A percentile compares a stretch with the other conserved stretches of the same genome.
Evolutionary conservation across 257 asterid genomes (phyloP).

Genomic region (Petrea volubilis): DNA sequence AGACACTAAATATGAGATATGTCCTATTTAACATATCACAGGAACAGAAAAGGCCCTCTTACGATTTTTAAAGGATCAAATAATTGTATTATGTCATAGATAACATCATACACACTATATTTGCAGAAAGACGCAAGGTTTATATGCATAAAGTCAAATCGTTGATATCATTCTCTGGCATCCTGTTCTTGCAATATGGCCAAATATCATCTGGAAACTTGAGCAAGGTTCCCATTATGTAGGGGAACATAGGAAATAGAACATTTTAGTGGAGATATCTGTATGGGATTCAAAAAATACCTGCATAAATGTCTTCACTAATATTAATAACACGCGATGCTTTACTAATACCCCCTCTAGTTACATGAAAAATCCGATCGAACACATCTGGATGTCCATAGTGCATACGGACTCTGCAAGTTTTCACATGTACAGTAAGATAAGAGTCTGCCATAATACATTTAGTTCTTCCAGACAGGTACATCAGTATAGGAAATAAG

Average conservation of each 20-base stretch:
- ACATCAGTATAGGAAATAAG: neutral
- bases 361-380: constrained; percentile 88
- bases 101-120: neutral
- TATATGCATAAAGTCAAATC: neutral
- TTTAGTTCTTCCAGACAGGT: constrained; percentile 2
- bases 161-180: neutral
- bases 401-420: constrained; percentile 96
- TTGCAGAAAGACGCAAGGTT: neutral
- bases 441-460: constrained; percentile 10
- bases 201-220: neutral
- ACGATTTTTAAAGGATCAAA: neutral
- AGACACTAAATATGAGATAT: neutral
- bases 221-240: neutral
- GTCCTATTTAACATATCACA: constrained; percentile 1
- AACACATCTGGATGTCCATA: constrained; percentile 99
- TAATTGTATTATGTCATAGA: neutral
- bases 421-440: constrained; percentile 1
- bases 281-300: constrained; percentile 35
- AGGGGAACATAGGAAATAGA: neutral
- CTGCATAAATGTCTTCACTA: constrained; percentile 96
- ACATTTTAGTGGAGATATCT: no score
- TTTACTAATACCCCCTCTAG: constrained; percentile 98
- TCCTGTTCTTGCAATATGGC: constrained; percentile 1
- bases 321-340: constrained; percentile 96
- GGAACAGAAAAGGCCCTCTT: constrained; percentile 12